Evolutionary conservation across 352 stramenopile species (phyloP), one percentile per base, ranked within the genome.

Genomic region (Globisporangium irregulare): DNA sequence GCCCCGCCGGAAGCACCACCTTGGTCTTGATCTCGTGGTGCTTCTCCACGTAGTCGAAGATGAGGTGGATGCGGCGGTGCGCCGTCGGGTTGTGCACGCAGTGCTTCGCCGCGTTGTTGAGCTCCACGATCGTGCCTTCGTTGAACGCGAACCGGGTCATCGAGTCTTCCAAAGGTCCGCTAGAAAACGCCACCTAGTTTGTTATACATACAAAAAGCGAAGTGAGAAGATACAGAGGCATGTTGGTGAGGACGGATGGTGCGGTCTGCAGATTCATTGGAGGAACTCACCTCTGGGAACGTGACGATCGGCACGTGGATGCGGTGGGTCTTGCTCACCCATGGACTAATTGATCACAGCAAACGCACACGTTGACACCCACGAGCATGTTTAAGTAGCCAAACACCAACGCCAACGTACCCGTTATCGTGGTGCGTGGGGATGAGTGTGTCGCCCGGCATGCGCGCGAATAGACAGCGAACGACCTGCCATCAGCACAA

Each of bases 91-190:
- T 99, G 60, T 87, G 89, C 8, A 98, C 84, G 66, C 73, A 82
- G 80, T 98, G 95, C 74, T 98, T 98, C 59, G 91, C 91, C 58
- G 97, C 91, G 76, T 99, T 99, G 80, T 99, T 99, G 63, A 99
- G 95, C 86, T 99, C 97, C 74, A 99, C 91, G 36, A 98, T 89
- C 62, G 92, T 80, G 66, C 94, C 95, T 72, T 97, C 89, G 67
- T 84, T 81, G 70, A 97, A 98, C 62, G 87, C 77, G 82, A 81
- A 78, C 84, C 76, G 82, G 97, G 82, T 63, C 73, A 78, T 68
- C 75, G 64, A 64, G 66, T 63, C 32, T 68, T 89, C 50, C 69
- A 86, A 29, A 82, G 92, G 62, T 80, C 93, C 68, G 79, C 85
- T 81, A 34, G 69, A 69, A 69, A 90, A 90, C 63, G 86, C 82